Conservation (phyloP, 2,329 filamentous ascomycete species). For the Fusarium phyllophilum region DNA sequence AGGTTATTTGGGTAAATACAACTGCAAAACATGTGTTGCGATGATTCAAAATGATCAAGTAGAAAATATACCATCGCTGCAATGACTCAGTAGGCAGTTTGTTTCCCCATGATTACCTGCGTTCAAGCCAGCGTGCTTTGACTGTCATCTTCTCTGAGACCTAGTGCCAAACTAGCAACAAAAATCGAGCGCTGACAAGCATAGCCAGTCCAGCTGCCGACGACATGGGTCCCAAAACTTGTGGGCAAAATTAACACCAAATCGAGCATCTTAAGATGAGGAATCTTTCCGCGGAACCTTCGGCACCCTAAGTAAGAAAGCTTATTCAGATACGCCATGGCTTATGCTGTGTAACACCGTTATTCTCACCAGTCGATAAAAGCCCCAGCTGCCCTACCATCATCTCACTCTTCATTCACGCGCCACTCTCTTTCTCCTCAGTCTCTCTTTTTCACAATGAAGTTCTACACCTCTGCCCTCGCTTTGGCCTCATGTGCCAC, state of each 20-base stretch:
- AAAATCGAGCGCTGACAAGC: background rate
- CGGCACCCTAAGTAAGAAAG: background rate
- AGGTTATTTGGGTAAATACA: background rate
- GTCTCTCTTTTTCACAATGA: background rate
- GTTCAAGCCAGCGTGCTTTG: background rate
- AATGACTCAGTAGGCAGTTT: background rate
- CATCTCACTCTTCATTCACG: background rate
- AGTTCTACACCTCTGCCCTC: background rate
- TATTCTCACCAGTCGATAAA: background rate
- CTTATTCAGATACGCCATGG: background rate
- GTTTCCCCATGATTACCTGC: no score
- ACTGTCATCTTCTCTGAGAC: background rate
- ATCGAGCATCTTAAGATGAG: background rate
- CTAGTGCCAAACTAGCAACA: background rate
- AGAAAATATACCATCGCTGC: rapidly evolving
- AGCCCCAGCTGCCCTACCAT: background rate
- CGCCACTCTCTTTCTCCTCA: background rate
- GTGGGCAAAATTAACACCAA: background rate
- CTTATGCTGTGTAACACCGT: background rate
- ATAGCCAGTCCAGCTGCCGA: background rate
- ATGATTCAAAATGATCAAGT: rapidly evolving
- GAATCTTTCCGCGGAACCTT: background rate
- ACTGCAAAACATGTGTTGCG: background rate
- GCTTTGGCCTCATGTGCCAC: slow-evolving; percentile 1
- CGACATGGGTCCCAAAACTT: background rate